Conservation (phyloP, 2,329 filamentous ascomycete species). For the Xylaria sp. region DNA sequence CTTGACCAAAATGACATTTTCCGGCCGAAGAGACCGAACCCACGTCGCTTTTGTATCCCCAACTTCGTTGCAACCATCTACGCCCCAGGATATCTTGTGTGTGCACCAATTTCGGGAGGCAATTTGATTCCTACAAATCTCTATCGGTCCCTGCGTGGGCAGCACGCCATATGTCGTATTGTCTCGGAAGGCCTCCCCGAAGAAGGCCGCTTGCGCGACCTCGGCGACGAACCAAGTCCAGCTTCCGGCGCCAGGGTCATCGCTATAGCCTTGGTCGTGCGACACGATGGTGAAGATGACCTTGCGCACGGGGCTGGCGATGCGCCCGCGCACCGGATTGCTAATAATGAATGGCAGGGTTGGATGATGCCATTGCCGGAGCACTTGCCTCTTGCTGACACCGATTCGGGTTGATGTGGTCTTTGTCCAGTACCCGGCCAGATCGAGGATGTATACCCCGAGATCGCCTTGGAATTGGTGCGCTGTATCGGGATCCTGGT, state of each 20-base stretch:
- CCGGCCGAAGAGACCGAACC: constrained; percentile 1
- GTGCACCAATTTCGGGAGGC: not conserved
- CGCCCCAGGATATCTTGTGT: not conserved
- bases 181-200: not conserved
- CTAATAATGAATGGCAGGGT: constrained; percentile 13
- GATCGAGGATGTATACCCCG: constrained; percentile 10
- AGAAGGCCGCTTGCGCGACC: not conserved
- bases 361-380: constrained; percentile 14
- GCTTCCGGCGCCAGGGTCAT: constrained; percentile 1
- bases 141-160: not conserved
- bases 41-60: not conserved
- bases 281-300: constrained; percentile 12
- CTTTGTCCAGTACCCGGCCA: constrained; percentile 7
- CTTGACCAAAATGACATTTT: constrained; percentile 4
- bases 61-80: not conserved
- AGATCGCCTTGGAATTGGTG: not conserved
- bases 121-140: constrained; percentile 9
- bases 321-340: constrained; percentile 2
- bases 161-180: not conserved
- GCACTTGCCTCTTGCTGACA: constrained; percentile 1
- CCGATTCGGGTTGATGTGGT: constrained; percentile 9
- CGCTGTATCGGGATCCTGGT: not conserved
- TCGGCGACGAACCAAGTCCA: constrained; percentile 17
- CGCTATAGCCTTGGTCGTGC: constrained; percentile 13
- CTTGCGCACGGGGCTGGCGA: not conserved